Conservation (phyloP, 371 early-diverging fungal genomes). For the Rhizomucor pusillus region DNA sequence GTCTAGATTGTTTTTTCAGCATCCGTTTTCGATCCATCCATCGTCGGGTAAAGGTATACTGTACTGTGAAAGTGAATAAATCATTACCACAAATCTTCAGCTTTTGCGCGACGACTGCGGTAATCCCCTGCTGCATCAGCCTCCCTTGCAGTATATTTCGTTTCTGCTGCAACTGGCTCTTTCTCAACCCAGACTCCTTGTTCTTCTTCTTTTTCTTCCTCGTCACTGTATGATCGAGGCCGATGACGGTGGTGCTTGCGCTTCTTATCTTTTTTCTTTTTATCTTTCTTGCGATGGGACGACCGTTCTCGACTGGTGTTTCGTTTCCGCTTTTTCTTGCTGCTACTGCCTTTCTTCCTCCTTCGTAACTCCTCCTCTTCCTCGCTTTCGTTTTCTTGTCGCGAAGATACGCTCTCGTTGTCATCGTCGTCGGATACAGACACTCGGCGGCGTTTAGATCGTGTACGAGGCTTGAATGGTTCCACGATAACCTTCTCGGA, state of each 20-base stretch:
- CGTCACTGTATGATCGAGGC: neutral
- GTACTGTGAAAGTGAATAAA: neutral
- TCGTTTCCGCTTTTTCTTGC: slow-evolving; percentile 14
- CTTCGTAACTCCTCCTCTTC: slow-evolving; percentile 19
- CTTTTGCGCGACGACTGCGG: neutral
- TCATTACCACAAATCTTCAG: slow-evolving; percentile 2
- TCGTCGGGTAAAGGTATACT: no score
- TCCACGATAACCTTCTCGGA: slow-evolving; percentile 42
- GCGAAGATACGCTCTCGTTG: neutral
- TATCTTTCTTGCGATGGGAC: slow-evolving; percentile 14
- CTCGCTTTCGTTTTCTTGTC: slow-evolving; percentile 22
- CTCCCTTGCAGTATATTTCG: neutral
- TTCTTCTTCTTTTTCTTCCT: slow-evolving; percentile 9
- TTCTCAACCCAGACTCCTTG: slow-evolving; percentile 21
- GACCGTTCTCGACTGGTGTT: slow-evolving; percentile 11
- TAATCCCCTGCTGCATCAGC: no score
- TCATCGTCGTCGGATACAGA: slow-evolving; percentile 34
- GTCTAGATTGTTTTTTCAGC: no score
- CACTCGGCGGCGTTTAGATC: slow-evolving; percentile 24
- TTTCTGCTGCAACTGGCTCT: slow-evolving; percentile 4
- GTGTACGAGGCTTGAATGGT: slow-evolving; percentile 31
- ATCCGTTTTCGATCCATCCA: no score
- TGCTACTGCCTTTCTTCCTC: slow-evolving; percentile 16
- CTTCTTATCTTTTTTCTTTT: slow-evolving; percentile 14
- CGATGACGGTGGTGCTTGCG: slow-evolving; percentile 8